Conservation (phyloP, 2,329 filamentous ascomycete species). For the Pyricularia grisea region DNA sequence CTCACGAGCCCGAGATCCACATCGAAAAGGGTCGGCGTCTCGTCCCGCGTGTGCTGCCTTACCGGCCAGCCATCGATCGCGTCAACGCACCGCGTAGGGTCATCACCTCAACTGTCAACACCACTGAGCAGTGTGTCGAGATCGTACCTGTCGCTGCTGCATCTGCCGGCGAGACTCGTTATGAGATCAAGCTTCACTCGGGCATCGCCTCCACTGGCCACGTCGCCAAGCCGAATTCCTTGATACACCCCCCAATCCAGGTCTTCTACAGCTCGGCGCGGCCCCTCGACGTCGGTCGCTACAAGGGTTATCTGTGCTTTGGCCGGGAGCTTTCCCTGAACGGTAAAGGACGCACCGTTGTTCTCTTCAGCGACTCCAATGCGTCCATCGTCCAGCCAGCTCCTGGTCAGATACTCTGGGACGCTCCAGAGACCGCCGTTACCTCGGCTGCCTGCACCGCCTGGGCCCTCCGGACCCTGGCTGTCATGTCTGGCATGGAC, state of each 20-base stretch:
- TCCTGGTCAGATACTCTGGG: constrained; percentile 9
- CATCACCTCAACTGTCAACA: constrained; percentile 22
- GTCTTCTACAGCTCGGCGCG: constrained; percentile 27
- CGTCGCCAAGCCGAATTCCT: not conserved
- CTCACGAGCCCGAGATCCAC: constrained; percentile 27
- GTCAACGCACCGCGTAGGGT: constrained; percentile 27
- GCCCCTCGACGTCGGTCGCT: constrained; percentile 15
- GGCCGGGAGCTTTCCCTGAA: constrained; percentile 19
- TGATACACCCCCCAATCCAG: constrained; percentile 11
- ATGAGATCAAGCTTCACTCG: not conserved
- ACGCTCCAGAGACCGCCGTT: not conserved
- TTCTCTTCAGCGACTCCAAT: constrained; percentile 21
- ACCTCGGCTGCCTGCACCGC: constrained; percentile 14
- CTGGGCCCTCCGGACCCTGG: constrained; percentile 14
- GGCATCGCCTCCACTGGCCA: not conserved
- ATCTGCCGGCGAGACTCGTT: not conserved
- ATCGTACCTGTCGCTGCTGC: constrained; percentile 11
- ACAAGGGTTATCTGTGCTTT: constrained; percentile 20
- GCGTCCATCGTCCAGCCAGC: constrained; percentile 22
- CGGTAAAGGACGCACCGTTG: constrained; percentile 9
- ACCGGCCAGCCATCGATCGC: constrained; percentile 25
- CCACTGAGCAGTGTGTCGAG: constrained; percentile 20
- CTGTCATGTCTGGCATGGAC: constrained; percentile 6
- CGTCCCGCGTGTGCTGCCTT: constrained; percentile 29
- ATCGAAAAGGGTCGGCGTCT: constrained; percentile 21